phyloP scores from a whole-genome alignment of 305 asterid genomes.

The Fraxinus nigra region DNA sequence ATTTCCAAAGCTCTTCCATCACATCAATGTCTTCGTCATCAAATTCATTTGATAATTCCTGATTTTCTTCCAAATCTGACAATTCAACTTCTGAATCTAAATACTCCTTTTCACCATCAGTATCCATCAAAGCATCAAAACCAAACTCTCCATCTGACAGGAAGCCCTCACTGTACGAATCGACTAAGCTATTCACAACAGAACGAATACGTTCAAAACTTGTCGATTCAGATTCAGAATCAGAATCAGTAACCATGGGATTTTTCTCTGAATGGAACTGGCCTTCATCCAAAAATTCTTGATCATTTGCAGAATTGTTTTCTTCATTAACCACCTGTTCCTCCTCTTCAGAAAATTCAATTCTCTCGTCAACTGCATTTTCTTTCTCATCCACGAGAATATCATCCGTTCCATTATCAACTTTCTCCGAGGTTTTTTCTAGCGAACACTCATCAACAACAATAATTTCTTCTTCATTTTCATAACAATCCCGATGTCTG shows the following conservation, averaged over 20 bases:
- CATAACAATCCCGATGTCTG: slow-evolving; percentile 2
- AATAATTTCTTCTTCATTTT: slow-evolving; percentile 1
- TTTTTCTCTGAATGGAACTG: slow-evolving; percentile 21
- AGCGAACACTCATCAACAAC: slow-evolving; percentile 3
- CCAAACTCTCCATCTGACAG: slow-evolving; percentile 45
- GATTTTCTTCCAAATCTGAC: slow-evolving; percentile 33
- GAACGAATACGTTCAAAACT: slow-evolving; percentile 7
- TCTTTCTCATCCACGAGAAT: slow-evolving; percentile 26
- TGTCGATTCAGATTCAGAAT: slow-evolving; percentile 30
- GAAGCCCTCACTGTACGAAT: slow-evolving; percentile 49
- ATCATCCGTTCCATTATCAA: background rate
- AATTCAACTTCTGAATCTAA: no score
- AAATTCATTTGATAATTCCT: slow-evolving; percentile 15
- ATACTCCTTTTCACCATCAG: background rate
- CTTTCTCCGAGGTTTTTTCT: slow-evolving; percentile 11
- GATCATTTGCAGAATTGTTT: background rate
- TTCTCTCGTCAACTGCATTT: slow-evolving; percentile 13
- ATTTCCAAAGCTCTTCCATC: slow-evolving; percentile 36
- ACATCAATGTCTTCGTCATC: slow-evolving; percentile 23
- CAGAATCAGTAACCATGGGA: slow-evolving; percentile 32
- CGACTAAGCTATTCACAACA: slow-evolving; percentile 32
- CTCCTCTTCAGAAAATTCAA: slow-evolving; percentile 9
- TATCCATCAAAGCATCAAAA: slow-evolving; percentile 17
- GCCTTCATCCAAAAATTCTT: slow-evolving; percentile 24
- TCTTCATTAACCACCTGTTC: slow-evolving; percentile 4